Percentiles rank a stretch among this genome's conserved stretches.
These are phyloP conservation scores for Naganishia randhawae DNA, from an alignment of 768 basidiomycete genomes.

Conservation along the genomic window DNA sequence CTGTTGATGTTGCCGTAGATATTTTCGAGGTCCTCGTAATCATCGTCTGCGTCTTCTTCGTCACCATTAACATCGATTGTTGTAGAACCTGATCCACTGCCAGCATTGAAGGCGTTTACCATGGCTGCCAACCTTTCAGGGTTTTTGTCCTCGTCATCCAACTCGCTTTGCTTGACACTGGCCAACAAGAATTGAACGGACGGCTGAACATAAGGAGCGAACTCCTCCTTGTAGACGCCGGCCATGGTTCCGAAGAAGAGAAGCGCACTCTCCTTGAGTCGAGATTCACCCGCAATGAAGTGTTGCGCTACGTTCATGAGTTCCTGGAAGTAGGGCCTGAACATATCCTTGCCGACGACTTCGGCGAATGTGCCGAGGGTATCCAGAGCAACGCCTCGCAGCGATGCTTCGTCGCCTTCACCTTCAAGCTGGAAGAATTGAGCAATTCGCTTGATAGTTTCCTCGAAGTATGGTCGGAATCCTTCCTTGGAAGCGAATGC, in stretches of 20 bases:
- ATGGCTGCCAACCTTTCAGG: constrained; percentile 54
- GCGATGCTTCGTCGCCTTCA: constrained; percentile 86
- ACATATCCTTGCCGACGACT: constrained; percentile 87
- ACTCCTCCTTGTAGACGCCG: constrained; percentile 91
- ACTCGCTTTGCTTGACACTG: constrained; percentile 78
- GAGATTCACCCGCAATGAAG: constrained; percentile 72
- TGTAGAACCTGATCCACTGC: constrained; percentile 59
- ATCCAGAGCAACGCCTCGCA: constrained; percentile 96
- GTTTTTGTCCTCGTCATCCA: constrained; percentile 58
- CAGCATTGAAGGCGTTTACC: constrained; percentile 58
- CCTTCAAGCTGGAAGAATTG: constrained; percentile 76
- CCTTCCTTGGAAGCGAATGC: constrained; percentile 89
- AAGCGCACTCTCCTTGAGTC: constrained; percentile 91
- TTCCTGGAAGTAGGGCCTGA: constrained; percentile 91
- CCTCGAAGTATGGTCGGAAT: constrained; percentile 90
- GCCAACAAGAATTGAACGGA: constrained; percentile 80
- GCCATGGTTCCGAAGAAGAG: constrained; percentile 98
- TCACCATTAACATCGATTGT: constrained; percentile 60
- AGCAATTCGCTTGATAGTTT: constrained; percentile 80
- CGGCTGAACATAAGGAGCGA: constrained; percentile 75
- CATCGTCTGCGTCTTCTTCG: constrained; percentile 66
- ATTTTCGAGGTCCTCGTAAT: constrained; percentile 53
- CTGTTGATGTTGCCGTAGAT: constrained; percentile 82
- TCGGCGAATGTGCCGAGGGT: constrained; percentile 98
- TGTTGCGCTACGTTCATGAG: constrained; percentile 94